Base-by-base conservation (phyloP, 371 early-diverging fungal species). In the Apophysomyces trapeziformis region DNA sequence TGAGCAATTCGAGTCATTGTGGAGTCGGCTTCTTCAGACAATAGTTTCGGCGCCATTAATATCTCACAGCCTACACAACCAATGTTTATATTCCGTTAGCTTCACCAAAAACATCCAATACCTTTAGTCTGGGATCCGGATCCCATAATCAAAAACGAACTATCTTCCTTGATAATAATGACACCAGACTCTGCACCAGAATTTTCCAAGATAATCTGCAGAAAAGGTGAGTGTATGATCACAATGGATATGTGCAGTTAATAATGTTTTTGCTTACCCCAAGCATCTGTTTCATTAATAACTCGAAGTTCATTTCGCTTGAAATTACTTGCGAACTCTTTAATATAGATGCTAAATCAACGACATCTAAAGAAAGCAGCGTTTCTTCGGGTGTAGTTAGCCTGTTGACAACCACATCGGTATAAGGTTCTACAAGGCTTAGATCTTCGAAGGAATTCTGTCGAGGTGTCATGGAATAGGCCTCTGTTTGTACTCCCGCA, bases 221-320 rank as follows among this genome's bases (percentile, higher is more conserved):
- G 35, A 43, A 18, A 46, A 9, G 32, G 18, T 61, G 6, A 44
- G 45, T 61, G 16, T 46, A 13, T 4, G 32, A 26, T 26, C 32
- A 26, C 3, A 26, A 26, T 26, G 2, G 32, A 21, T 26, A 2
- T 26, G 32, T 26, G 0, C 32, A 26, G 5, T 9, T 18, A 6
- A 12, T 7, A n/a, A 16, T 0, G 35, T 5, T 21, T 7, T 50
- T 9, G 54, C 61, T 38, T 65, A 69, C 72, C 18, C 69, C 77
- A n/a, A 83, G 61, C 80, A 83, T 79, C 54, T 83, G 80, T 41
- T 80, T 77, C 77, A 83, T 71, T 16, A 83, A 39, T 8, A 80
- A 50, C n/a, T 83, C 80, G 66, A 80, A 83, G 41, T 83, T 83
- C 83, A 83, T 80, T 57, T 83, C 83, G 38, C 83, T 83, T 5